These are phyloP conservation scores for Strigomonas culicis DNA, from an alignment of 208 protist genomes.

Conservation along the genomic window DNA sequence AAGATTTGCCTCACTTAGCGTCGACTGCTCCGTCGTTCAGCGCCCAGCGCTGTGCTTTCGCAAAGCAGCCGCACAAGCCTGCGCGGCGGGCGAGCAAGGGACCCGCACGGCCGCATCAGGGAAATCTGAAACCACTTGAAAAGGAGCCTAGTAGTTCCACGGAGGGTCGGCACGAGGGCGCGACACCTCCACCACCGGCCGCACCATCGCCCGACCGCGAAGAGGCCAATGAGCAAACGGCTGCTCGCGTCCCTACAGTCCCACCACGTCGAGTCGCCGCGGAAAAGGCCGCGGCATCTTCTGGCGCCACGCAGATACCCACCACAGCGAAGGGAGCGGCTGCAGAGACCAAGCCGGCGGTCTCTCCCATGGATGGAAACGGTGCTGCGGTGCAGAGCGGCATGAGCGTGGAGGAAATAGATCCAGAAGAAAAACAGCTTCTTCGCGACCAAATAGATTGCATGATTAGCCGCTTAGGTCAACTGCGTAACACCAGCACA, in stretches of 20 bases:
- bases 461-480: slow-evolving; percentile 25
- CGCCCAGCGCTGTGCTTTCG: background rate
- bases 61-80: background rate
- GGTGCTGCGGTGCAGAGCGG: too few relatives aligned
- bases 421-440: slow-evolving; percentile 12
- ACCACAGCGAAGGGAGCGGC: background rate
- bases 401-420: too few relatives aligned
- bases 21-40: too few relatives aligned
- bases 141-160: background rate
- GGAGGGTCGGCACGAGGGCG: too few relatives aligned
- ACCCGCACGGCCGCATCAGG: background rate
- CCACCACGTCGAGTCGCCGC: background rate
- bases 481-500: slow-evolving; percentile 35
- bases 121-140: background rate
- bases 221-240: background rate
- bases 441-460: slow-evolving; percentile 40
- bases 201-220: background rate
- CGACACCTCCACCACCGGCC: too few relatives aligned
- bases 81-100: background rate
- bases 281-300: background rate
- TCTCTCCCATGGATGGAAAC: too few relatives aligned
- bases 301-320: background rate
- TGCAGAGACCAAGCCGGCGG: background rate
- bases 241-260: background rate
- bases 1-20: too few relatives aligned